Evolutionary conservation across 2,329 filamentous ascomycete species (phyloP).

Genomic region (Metarhizium guizhouense): DNA sequence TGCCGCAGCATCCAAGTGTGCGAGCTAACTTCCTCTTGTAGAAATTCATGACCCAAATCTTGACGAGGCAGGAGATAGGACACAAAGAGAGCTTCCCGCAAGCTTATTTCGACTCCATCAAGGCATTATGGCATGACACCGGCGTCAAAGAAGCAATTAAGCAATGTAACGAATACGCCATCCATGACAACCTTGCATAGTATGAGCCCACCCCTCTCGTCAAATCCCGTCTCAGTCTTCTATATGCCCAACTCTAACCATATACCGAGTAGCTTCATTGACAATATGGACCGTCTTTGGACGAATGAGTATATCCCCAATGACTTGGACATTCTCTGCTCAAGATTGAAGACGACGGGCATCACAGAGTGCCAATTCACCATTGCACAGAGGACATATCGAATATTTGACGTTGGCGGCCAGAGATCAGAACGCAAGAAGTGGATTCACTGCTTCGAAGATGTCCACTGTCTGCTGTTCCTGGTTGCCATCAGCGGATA

Average conservation of each 20-base stretch:
- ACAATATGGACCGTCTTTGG: conserved; percentile 68
- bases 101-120: conserved; percentile 74
- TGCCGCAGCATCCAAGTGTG: neutral
- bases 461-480: conserved; percentile 86
- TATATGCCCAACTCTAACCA: neutral
- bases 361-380: conserved; percentile 96
- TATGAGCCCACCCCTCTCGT: conserved; percentile 36
- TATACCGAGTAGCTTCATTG: conserved; percentile 61
- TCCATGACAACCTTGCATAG: conserved; percentile 95
- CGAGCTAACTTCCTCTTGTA: conserved; percentile 23
- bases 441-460: conserved; percentile 98
- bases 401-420: conserved; percentile 96
- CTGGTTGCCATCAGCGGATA: conserved; percentile 93
- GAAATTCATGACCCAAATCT: conserved; percentile 70
- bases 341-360: conserved; percentile 95
- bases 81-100: conserved; percentile 71
- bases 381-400: conserved; percentile 87
- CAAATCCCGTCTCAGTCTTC: neutral
- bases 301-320: conserved; percentile 75
- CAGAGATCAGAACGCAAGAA: conserved; percentile 96
- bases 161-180: conserved; percentile 91
- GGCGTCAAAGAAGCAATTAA: conserved; percentile 79
- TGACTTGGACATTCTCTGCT: conserved; percentile 89
- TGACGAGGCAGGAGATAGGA: conserved; percentile 73
- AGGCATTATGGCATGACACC: conserved; percentile 71